Base-by-base conservation (phyloP, 345 rosid species). In the Hibiscus syriacus region DNA sequence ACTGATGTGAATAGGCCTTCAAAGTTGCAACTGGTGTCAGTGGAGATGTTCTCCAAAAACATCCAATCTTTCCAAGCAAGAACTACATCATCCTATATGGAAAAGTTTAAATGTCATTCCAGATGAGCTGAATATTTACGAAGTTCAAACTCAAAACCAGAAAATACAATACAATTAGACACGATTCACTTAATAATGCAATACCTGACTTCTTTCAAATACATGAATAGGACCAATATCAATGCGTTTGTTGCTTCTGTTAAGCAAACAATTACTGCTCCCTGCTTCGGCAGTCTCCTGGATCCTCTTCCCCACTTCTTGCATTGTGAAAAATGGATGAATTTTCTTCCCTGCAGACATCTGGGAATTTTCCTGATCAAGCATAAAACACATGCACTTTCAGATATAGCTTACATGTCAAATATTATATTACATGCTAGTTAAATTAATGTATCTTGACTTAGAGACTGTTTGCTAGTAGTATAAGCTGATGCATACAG, bases 151-250 rank as follows among this genome's bases (percentile, higher is more conserved):
- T 64, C 17, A 78, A 30, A 69, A 5, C 57, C 45, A 52, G 10
- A 2, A 64, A 41, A 55, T 14, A 49, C 38, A 30, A 30, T 3
- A 34, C 25, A 52, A 27, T 34, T 16, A 25, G 3, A 17, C 13
- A 39, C 1, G 36, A 23, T 38, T 49, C 7, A 71, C n/a, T 19
- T 30, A 43, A 55, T 50, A 20, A 52, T 56, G 59, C 2, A 74
- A 68, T 80, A 89, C 97, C 96, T 73, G 79, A 56, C 52, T 72
- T 72, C 74, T 86, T 39, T 91, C 99, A 80, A 89, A 88, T 23
- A 94, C 90, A 72, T 94, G 99, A 68, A 94, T 84, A 70, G 99
- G 99, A 61, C 97, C 90, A 2, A 84, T 53, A 34, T 77, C 68
- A 72, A 41, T 55, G 34, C 32, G 34, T 78, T 55, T 62, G 34